Base-by-base conservation (phyloP, 805 yeast species). In the Saturnispora diversa region DNA sequence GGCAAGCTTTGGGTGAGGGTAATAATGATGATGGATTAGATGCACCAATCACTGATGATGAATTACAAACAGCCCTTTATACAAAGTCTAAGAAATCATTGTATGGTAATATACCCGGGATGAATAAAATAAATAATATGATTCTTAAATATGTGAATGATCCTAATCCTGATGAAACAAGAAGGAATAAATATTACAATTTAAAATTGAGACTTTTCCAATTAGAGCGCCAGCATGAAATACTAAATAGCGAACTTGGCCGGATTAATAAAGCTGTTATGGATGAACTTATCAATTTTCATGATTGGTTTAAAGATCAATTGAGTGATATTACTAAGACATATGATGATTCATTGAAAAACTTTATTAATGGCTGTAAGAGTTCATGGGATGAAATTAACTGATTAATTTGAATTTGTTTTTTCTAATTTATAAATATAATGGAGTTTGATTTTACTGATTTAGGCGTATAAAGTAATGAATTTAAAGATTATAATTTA, bases 71-170 rank as follows among this genome's bases (percentile, higher is more conserved):
- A 37, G 58, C 59, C 4, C 42, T 57, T 34, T 59, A 53, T 27
- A 41, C 53, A 35, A 49, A 53, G 42, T 50, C 59, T 1, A 51
- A 56, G 33, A 53, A 56, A 31, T 43, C 58, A 13, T 47, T 51
- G 20, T 58, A 52, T 38, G 61, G 53, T 11, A 62, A 55, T 31
- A 59, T 62, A 7, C 67, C 67, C 1, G 66, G 65, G 3, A 44
- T 63, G 24, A 59, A 51, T 34, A 60, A 53, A 38, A 35, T 63
- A n/a, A 62, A 59, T 44, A 61, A 52, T 37, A 59, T 56, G 26
- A 50, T 62, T 3, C 46, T 51, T 23, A 59, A 61, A 35, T 59
- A 61, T 43, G 50, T 47, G 9, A 60, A 62, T 24, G 66, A 62
- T 34, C 46, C 53, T 1, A 55, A 60, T 43, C 64, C 63, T 2